These are phyloP conservation scores for Cytospora mali DNA, from an alignment of 2,329 filamentous ascomycete genomes.

Conservation along the genomic window DNA sequence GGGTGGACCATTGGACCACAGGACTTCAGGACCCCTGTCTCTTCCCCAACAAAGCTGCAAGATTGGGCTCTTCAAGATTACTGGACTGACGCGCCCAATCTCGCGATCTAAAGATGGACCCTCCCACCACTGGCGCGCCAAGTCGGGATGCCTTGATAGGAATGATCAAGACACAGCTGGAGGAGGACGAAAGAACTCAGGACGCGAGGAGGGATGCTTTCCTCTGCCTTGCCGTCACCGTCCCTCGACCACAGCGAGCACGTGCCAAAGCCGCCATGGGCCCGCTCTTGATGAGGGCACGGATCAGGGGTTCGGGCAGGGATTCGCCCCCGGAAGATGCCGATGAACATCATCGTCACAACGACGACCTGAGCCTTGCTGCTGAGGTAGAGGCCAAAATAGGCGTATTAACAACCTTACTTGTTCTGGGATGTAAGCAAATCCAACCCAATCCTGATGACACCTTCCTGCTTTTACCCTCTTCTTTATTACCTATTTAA, in stretches of 20 bases:
- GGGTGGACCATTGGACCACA: neutral
- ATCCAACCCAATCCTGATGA: no score
- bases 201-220: conserved; percentile 27
- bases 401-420: conserved; percentile 25
- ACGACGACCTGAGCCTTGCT: conserved; percentile 4
- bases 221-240: conserved; percentile 27
- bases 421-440: conserved; percentile 28
- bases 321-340: conserved; percentile 6
- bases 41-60: neutral
- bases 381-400: conserved; percentile 21
- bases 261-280: conserved; percentile 21
- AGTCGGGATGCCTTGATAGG: conserved; percentile 21
- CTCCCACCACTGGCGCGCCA: conserved; percentile 19
- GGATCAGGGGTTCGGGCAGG: conserved; percentile 23
- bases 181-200: conserved; percentile 17
- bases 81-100: conserved; percentile 10
- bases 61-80: neutral
- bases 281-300: conserved; percentile 22
- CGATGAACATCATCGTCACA: conserved; percentile 5
- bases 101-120: conserved; percentile 26
- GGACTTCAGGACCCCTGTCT: neutral
- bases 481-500: no score
- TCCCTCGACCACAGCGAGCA: conserved; percentile 23
- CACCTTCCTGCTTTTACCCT: no score
- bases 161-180: conserved; percentile 25